phyloP scores from a whole-genome alignment of 352 stramenopile genomes.

The Phytophthora agathidicida region DNA sequence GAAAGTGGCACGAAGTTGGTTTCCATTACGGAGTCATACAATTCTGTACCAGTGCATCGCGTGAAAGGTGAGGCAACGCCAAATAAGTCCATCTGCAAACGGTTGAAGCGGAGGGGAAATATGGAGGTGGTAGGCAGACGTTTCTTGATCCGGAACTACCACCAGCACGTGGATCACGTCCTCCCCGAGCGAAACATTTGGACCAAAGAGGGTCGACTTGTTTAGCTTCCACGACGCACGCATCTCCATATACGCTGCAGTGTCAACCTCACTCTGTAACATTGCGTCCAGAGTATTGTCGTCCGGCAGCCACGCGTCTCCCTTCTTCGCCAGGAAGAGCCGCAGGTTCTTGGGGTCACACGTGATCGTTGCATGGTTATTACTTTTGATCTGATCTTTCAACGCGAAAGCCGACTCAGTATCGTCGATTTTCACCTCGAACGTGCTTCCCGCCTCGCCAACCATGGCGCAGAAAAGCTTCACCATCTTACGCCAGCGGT shows the following conservation, averaged over 20 bases:
- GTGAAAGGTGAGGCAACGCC: constrained; percentile 10
- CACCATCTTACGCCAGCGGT: too few relatives aligned
- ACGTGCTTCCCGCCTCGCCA: too few relatives aligned
- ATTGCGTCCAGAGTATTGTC: constrained; percentile 9
- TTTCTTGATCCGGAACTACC: neutral
- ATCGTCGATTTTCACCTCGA: too few relatives aligned
- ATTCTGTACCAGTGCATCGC: constrained; percentile 5
- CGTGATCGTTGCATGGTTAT: neutral
- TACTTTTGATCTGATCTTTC: constrained; percentile 12
- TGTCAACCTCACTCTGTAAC: constrained; percentile 10
- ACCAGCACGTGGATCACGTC: constrained; percentile 19
- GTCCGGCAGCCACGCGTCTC: constrained; percentile 4
- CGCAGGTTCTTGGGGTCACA: neutral
- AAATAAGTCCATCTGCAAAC: constrained; percentile 8
- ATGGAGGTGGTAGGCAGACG: neutral
- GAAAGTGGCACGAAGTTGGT: constrained; percentile 9
- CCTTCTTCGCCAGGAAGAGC: constrained; percentile 19
- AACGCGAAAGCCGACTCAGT: too few relatives aligned
- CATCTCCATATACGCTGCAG: constrained; percentile 8
- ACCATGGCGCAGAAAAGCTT: too few relatives aligned
- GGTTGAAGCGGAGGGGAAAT: constrained; percentile 1
- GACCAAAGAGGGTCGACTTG: constrained; percentile 10
- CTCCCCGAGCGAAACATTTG: constrained; percentile 14
- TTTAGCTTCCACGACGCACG: constrained; percentile 19
- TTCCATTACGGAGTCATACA: neutral